Conservation (phyloP, 1,284 basidiomycete species). For the Coniferiporia sulphurascens region DNA sequence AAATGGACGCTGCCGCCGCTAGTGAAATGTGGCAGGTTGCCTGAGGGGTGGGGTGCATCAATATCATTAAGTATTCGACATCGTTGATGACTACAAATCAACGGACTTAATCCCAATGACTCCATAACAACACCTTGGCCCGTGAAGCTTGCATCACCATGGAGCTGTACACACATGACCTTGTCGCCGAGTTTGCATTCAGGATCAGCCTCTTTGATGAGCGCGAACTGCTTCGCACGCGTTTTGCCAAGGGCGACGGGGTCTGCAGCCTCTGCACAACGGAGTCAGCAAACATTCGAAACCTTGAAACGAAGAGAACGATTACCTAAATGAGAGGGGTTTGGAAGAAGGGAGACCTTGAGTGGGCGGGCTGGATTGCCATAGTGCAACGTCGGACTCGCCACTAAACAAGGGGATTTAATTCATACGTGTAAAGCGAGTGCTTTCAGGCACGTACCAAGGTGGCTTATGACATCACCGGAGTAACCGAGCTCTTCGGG, state of each 20-base stretch:
- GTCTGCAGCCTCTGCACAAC: slow-evolving; percentile 67
- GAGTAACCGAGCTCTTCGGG: slow-evolving; percentile 63
- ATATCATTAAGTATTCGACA: slow-evolving; percentile 14
- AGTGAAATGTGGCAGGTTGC: slow-evolving; percentile 83
- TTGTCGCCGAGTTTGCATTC: slow-evolving; percentile 80
- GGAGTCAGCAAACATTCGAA: not conserved
- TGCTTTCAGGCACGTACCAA: slow-evolving; percentile 41
- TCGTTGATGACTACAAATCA: not conserved
- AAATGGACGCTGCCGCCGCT: slow-evolving; percentile 86
- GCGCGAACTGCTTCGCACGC: slow-evolving; percentile 84
- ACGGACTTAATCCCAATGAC: slow-evolving; percentile 71
- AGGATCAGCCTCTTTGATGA: slow-evolving; percentile 54
- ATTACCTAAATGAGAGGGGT: slow-evolving; percentile 81
- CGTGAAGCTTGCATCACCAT: slow-evolving; percentile 86
- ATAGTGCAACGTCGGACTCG: slow-evolving; percentile 59
- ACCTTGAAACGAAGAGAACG: slow-evolving; percentile 5
- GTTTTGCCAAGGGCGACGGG: slow-evolving; percentile 87
- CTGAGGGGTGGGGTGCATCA: slow-evolving; percentile 34
- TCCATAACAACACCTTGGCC: slow-evolving; percentile 93
- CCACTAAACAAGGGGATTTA: slow-evolving; percentile 33
- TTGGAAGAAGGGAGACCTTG: slow-evolving; percentile 77
- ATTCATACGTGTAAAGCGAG: not conserved
- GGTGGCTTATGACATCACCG: slow-evolving; percentile 85
- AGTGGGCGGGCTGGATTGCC: slow-evolving; percentile 43
- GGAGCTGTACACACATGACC: slow-evolving; percentile 84